Conservation (phyloP, 2,329 filamentous ascomycete species). For the Colletotrichum truncatum region DNA sequence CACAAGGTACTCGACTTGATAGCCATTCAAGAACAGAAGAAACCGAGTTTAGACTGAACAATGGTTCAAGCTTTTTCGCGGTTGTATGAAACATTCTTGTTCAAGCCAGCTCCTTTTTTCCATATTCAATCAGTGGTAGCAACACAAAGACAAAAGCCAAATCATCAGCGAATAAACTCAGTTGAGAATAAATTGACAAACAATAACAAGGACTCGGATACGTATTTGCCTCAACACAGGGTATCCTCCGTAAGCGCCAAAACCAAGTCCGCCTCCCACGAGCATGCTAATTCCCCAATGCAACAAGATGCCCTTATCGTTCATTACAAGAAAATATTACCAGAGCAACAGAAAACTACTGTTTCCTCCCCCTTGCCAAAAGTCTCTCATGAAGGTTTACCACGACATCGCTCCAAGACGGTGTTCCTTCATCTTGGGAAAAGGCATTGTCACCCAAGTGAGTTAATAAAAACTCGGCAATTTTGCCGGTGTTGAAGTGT, state of each 20-base stretch:
- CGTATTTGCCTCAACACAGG: constrained; percentile 11
- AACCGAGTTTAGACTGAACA: too few species aligned
- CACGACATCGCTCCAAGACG: constrained; percentile 64
- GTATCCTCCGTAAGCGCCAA: constrained; percentile 26
- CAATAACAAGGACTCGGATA: neutral
- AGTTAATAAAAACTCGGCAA: constrained; percentile 74
- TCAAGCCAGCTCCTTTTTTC: too few species aligned
- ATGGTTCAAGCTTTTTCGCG: too few species aligned
- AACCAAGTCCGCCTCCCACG: constrained; percentile 26
- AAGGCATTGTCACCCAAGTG: constrained; percentile 52
- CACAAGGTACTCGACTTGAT: too few species aligned
- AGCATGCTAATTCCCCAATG: too few species aligned
- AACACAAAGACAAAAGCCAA: neutral
- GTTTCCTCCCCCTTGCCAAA: constrained; percentile 64
- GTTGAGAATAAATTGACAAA: neutral
- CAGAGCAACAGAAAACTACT: constrained; percentile 18
- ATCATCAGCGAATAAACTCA: neutral
- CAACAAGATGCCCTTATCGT: constrained; percentile 37
- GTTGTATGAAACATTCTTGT: too few species aligned
- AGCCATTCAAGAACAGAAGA: too few species aligned
- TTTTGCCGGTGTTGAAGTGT: constrained; percentile 78
- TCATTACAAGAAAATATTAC: constrained; percentile 33
- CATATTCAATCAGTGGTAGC: neutral
- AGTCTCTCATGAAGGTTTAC: constrained; percentile 65
- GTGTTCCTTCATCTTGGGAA: constrained; percentile 40